Base-by-base conservation (phyloP, 2,329 filamentous ascomycete genomes). In the Fusarium kyushuense region DNA sequence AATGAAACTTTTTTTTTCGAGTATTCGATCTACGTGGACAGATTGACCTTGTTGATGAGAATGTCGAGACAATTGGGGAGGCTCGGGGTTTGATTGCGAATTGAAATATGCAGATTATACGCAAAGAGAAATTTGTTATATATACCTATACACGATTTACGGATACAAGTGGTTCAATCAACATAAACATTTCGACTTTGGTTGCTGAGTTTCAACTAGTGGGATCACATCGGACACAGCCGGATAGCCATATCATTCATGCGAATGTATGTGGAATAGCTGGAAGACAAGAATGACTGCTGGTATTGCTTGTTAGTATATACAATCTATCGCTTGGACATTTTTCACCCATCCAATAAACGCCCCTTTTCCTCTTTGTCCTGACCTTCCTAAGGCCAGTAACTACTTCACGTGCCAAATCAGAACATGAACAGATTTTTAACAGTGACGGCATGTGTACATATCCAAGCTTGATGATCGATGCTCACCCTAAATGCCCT, bases 401-500 rank as follows among this genome's bases (percentile, higher is more conserved):
- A 51, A 51, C 38, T 38, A 51, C 47, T 61, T 45, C 46, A 55
- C 51, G 47, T 51, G 43, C 46, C 36, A 41, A 27, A 19, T 52
- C 43, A 63, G 41, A 27, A 51, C 19, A 8, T 51, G 14, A 17
- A 33, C 27, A 12, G 33, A 19, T 19, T 51, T 36, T 23, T 21
- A 38, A 17, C 17, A 51, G 14, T 49, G 23, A 29, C 27, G 12
- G 10, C 33, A 14, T 40, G 47, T 29, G 23, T 51, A 51, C 23
- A 38, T 19, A 27, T 29, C n/a, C 33, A 40, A 35, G 32, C 32
- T 16, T 16, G 12, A 10, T 49, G 23, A 27, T 21, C 19, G 30
- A 40, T 33, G 17, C 51, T 52, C 32, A 40, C 16, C n/a, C 65
- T 69, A 79, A 13, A 76, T 47, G 3, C 78, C 74, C 84, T 90